Base-by-base conservation (phyloP, 1,284 basidiomycete species). In the Tetrapyrgos nigripes region DNA sequence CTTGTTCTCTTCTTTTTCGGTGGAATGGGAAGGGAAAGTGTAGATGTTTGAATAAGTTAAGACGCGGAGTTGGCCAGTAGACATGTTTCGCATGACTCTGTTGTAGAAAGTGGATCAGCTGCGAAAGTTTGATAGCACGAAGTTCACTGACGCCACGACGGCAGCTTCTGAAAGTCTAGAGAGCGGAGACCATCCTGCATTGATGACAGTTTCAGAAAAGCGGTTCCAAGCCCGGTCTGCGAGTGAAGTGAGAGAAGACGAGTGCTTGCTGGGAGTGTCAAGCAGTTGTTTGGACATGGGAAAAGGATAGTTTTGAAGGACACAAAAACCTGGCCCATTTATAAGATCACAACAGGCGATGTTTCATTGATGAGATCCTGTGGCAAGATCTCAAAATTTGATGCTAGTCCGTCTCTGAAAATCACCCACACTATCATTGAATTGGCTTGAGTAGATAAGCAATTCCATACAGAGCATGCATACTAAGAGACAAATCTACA, bases 51-150 rank as follows among this genome's bases (percentile, higher is more conserved):
- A 71, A 52, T 70, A 69, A 0, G 82, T 82, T 28, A 79, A 61
- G 9, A 85, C 75, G 24, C 76, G 72, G 5, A 88, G 75, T 46
- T 82, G 75, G 3, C 86, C 85, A 26, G 74, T 64, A 3, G 70
- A 69, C 50, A 87, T 84, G 33, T 74, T 80, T 44, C 76, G 70
- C 78, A 85, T 79, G n/a, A 83, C 61, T 27, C 82, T 83, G 54
- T 17, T 53, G 8, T 31, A 51, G 44, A 46, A 55, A 37, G 26
- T 43, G 47, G 43, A 60, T 23, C 56, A 54, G 19, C 10, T 43
- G 21, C n/a, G 52, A 26, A 10, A 45, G n/a, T 28, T 27, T 37
- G 51, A 57, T 43, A 28, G 44, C 24, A 44, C 40, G 53, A 54
- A 55, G 64, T 63, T 21, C 26, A 68, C 78, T 53, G 65, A 83